phyloP scores from a whole-genome alignment of 78 protist species.

The Dictyostelium purpureum region DNA sequence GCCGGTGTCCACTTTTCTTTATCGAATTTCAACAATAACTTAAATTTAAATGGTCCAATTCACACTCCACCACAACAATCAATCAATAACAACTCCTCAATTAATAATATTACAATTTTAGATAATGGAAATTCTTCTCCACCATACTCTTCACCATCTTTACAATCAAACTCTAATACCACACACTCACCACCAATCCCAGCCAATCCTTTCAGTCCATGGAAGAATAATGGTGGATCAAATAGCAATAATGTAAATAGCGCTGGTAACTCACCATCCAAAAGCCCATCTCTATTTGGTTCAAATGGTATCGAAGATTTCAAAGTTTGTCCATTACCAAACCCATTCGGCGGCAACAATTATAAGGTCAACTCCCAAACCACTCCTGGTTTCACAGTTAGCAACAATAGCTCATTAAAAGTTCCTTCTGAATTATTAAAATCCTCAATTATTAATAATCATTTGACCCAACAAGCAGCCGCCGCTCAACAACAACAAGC shows the following conservation, averaged over 20 bases:
- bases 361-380: neutral
- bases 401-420: conserved; percentile 16
- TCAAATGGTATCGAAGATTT: neutral
- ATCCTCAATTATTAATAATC: conserved; percentile 9
- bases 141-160: neutral
- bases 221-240: neutral
- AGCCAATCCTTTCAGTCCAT: conserved; percentile 8
- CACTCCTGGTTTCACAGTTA: conserved; percentile 3
- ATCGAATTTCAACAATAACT: conserved; percentile 39
- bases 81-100: neutral
- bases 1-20: conserved; percentile 39
- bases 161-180: neutral
- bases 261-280: neutral
- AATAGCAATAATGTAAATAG: too few species aligned
- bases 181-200: conserved; percentile 56
- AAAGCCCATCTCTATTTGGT: neutral
- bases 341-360: conserved; percentile 32
- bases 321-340: conserved; percentile 35
- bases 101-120: neutral
- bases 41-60: conserved; percentile 7
- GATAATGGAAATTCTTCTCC: neutral
- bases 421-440: conserved; percentile 65
- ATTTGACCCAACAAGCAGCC: neutral
- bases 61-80: conserved; percentile 4
- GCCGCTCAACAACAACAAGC: neutral